A percentile compares a stretch with the other conserved stretches of the same genome.
These are phyloP conservation scores for Cystofilobasidium capitatum DNA, from an alignment of 768 basidiomycete species.

Conservation along the genomic window DNA sequence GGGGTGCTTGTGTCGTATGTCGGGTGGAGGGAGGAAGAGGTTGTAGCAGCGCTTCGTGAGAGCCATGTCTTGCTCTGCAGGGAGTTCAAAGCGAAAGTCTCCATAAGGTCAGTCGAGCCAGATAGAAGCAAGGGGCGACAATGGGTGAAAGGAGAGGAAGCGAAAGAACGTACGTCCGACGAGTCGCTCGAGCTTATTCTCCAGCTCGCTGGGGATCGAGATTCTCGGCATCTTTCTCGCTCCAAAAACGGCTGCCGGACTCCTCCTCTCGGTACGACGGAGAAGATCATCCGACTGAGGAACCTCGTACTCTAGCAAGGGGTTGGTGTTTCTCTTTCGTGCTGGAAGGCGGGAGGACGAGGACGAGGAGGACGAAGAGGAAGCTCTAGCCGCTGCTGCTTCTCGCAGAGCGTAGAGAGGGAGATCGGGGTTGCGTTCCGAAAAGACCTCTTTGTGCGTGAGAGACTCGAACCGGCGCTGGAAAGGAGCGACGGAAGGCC, in stretches of 20 bases:
- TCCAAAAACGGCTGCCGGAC: constrained; percentile 23
- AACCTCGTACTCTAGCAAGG: neutral
- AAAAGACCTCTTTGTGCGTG: no score
- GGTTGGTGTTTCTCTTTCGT: neutral
- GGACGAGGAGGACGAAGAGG: neutral
- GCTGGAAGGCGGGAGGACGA: neutral
- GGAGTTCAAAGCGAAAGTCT: no score
- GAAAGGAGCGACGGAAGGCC: no score
- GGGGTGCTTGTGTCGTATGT: neutral
- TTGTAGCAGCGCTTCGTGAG: neutral
- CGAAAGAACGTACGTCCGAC: neutral
- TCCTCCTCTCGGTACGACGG: constrained; percentile 17
- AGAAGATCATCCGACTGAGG: neutral
- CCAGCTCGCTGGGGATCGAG: constrained; percentile 20
- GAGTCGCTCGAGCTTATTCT: constrained; percentile 26
- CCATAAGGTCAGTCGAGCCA: no score
- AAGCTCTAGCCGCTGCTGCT: no score
- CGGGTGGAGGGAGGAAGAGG: constrained; percentile 14
- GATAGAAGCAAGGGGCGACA: neutral
- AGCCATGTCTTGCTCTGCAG: constrained; percentile 7
- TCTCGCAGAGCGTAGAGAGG: neutral
- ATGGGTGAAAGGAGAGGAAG: neutral
- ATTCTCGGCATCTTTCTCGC: constrained; percentile 20
- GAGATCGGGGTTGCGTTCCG: neutral
- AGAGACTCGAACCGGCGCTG: no score